These are phyloP conservation scores for Rhynchospora breviuscula DNA, from an alignment of 176 grass and related monocot species.

Conservation along the genomic window DNA sequence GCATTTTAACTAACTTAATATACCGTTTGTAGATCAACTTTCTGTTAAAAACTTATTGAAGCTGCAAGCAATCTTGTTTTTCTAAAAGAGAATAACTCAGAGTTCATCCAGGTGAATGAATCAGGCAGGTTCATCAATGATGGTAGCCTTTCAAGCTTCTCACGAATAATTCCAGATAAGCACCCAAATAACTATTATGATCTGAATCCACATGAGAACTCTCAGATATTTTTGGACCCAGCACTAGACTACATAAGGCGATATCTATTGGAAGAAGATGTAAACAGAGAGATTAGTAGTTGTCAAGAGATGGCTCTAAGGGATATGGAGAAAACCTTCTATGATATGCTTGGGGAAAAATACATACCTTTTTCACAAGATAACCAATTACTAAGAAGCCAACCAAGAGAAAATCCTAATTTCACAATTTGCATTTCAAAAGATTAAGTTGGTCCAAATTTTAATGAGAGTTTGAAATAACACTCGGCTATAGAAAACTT, in stretches of 20 bases:
- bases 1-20: no score
- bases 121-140: no score
- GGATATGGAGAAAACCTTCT: conserved; percentile 30
- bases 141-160: no score
- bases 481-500: background rate
- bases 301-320: conserved; percentile 10
- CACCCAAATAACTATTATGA: no score
- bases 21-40: no score
- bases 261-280: conserved; percentile 32
- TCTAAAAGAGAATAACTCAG: no score
- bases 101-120: no score
- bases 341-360: conserved; percentile 29
- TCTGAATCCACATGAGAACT: no score
- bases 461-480: background rate
- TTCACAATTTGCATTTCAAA: background rate
- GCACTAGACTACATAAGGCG: conserved; percentile 28
- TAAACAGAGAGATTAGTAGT: conserved; percentile 7
- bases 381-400: background rate
- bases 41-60: no score
- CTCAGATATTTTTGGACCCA: background rate
- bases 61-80: no score
- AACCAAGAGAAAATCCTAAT: background rate
- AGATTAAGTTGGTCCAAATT: background rate
- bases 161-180: no score
- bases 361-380: conserved; percentile 2